Percentiles rank a stretch among this genome's conserved stretches.
Conservation (phyloP, 108 stramenopile genomes). For the Chaetoceros tenuissimus region DNA sequence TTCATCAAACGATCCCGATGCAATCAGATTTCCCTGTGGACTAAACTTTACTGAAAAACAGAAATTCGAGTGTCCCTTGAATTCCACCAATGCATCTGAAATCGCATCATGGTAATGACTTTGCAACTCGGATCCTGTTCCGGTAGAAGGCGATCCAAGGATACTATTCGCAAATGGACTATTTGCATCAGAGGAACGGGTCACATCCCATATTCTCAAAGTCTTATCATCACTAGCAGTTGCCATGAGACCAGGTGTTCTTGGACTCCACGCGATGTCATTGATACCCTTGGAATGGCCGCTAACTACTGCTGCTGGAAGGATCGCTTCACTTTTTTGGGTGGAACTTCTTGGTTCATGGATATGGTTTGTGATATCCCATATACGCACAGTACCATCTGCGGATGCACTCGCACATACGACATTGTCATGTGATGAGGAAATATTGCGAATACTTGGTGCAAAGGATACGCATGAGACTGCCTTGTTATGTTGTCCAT, state of each 20-base stretch:
- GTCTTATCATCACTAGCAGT: constrained; percentile 91
- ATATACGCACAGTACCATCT: constrained; percentile 69
- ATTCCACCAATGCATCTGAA: constrained; percentile 46
- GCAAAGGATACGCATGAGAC: constrained; percentile 63
- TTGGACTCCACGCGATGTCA: constrained; percentile 73
- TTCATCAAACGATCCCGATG: constrained; percentile 85
- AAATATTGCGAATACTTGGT: constrained; percentile 23
- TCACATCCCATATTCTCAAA: constrained; percentile 78
- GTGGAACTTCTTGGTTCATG: neutral
- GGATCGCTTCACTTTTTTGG: constrained; percentile 2
- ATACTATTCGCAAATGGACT: neutral
- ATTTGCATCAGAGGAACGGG: constrained; percentile 34
- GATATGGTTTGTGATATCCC: constrained; percentile 36
- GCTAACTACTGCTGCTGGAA: constrained; percentile 26
- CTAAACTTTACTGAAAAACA: constrained; percentile 86
- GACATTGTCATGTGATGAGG: constrained; percentile 14
- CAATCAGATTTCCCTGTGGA: constrained; percentile 67
- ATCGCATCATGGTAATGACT: constrained; percentile 1
- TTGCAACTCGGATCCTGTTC: neutral
- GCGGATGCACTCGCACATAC: constrained; percentile 67
- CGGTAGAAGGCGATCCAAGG: neutral
- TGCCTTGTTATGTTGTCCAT: constrained; percentile 80
- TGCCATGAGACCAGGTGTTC: constrained; percentile 51
- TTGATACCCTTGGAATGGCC: constrained; percentile 82
- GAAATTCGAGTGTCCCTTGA: constrained; percentile 85